phyloP scores from a whole-genome alignment of 73 alveolate genomes.

The Diophrys appendiculata region DNA sequence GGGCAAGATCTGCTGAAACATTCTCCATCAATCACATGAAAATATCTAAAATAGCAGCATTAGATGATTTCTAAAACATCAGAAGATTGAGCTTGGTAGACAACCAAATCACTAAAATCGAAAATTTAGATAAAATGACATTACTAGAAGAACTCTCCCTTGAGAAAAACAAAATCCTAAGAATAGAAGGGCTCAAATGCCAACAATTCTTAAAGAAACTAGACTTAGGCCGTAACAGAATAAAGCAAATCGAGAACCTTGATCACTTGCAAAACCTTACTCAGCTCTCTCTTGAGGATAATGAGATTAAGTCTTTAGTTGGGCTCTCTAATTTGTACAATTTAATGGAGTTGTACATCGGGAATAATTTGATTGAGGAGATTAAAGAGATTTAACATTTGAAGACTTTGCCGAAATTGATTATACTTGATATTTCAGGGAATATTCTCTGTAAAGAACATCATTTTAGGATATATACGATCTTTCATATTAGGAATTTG shows the following conservation, averaged over 20 bases:
- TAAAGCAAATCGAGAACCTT: slow-evolving; percentile 79
- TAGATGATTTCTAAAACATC: slow-evolving; percentile 59
- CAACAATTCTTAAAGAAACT: slow-evolving; percentile 78
- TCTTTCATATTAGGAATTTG: slow-evolving; percentile 72
- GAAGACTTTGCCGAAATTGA: slow-evolving; percentile 69
- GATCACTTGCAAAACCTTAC: slow-evolving; percentile 76
- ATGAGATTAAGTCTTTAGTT: slow-evolving; percentile 76
- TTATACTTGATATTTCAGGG: slow-evolving; percentile 85
- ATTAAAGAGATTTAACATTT: slow-evolving; percentile 65
- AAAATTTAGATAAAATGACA: slow-evolving; percentile 77
- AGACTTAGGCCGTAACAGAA: slow-evolving; percentile 81
- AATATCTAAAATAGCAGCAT: slow-evolving; percentile 52
- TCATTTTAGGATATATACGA: slow-evolving; percentile 68
- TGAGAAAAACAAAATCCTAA: slow-evolving; percentile 83
- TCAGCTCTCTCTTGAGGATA: slow-evolving; percentile 90
- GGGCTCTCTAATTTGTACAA: slow-evolving; percentile 80
- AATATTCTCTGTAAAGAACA: slow-evolving; percentile 70
- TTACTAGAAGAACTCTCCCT: slow-evolving; percentile 89
- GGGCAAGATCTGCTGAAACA: slow-evolving; percentile 9
- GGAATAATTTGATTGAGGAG: slow-evolving; percentile 83
- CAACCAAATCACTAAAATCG: slow-evolving; percentile 80
- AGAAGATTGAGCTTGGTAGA: slow-evolving; percentile 79
- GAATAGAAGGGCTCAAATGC: slow-evolving; percentile 74
- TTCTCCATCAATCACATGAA: slow-evolving; percentile 55
- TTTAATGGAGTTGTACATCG: slow-evolving; percentile 93